Conservation (phyloP, 192 early-diverging fungal genomes). For the Linnemannia zychae region DNA sequence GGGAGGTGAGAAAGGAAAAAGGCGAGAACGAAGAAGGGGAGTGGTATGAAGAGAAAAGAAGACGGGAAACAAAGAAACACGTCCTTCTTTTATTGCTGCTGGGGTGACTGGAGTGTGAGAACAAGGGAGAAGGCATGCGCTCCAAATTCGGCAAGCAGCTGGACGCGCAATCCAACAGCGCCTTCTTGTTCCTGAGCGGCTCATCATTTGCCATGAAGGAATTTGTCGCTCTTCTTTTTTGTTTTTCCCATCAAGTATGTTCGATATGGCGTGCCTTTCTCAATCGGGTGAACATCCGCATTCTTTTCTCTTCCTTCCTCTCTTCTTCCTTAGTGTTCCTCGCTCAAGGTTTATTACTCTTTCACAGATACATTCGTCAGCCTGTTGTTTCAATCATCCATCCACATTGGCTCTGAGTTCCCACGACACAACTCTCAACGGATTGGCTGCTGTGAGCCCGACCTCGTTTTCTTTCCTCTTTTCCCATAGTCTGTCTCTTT, state of each 20-base stretch:
- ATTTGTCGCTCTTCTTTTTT: background rate
- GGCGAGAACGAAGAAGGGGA: too few relatives aligned
- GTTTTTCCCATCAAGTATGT: background rate
- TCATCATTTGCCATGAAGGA: too few relatives aligned
- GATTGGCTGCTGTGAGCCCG: background rate
- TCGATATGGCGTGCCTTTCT: background rate
- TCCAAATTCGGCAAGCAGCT: background rate
- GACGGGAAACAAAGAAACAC: too few relatives aligned
- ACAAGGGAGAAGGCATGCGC: background rate
- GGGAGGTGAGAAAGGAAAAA: too few relatives aligned
- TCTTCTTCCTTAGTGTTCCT: background rate
- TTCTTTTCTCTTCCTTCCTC: background rate
- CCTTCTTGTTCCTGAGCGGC: too few relatives aligned
- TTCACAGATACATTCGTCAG: background rate
- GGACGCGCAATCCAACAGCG: background rate
- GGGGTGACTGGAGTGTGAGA: background rate
- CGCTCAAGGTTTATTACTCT: background rate
- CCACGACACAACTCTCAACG: conserved; percentile 5
- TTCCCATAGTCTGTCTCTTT: background rate
- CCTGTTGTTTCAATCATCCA: background rate
- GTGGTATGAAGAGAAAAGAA: too few relatives aligned
- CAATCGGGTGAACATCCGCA: background rate
- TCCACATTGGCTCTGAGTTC: background rate
- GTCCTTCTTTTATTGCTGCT: background rate
- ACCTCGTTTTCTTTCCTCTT: background rate